phyloP scores from a whole-genome alignment of 2,329 filamentous ascomycete genomes.

The Claviceps paspali region DNA sequence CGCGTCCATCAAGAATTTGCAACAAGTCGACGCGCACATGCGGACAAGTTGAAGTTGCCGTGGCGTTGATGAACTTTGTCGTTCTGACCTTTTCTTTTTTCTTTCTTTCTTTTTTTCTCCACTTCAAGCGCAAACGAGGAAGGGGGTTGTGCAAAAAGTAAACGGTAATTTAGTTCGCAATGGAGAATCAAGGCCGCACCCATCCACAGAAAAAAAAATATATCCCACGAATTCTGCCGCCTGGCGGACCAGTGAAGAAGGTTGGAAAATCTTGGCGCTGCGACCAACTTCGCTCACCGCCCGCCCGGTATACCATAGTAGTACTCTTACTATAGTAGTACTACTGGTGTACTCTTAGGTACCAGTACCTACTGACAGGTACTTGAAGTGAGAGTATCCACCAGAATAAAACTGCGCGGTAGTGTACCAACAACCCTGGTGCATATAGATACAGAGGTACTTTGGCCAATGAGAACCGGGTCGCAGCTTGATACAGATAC shows the following conservation, averaged over 20 bases:
- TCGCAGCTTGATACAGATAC: too few relatives aligned
- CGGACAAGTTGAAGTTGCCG: not conserved
- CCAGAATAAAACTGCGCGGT: too few relatives aligned
- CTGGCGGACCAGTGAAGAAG: not conserved
- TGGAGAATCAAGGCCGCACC: not conserved
- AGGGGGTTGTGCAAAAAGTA: not conserved
- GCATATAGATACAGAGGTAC: too few relatives aligned
- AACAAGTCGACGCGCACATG: not conserved
- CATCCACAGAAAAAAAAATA: slow-evolving; percentile 2
- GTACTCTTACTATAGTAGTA: too few relatives aligned
- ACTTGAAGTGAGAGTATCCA: too few relatives aligned
- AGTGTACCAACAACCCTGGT: too few relatives aligned
- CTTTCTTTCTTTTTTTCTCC: too few relatives aligned
- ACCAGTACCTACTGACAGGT: too few relatives aligned
- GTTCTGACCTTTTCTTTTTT: too few relatives aligned
- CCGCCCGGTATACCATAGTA: not conserved
- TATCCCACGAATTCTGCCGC: slow-evolving; percentile 5
- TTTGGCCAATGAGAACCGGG: too few relatives aligned
- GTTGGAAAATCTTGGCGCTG: slow-evolving; percentile 2
- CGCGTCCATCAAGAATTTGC: not conserved
- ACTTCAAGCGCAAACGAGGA: too few relatives aligned
- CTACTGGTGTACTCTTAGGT: too few relatives aligned
- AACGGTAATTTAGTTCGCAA: not conserved
- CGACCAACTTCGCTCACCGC: slow-evolving; percentile 5
- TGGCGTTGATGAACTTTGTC: not conserved